Conservation (phyloP, 2,329 filamentous ascomycete species). For the Annulohypoxylon truncatum region DNA sequence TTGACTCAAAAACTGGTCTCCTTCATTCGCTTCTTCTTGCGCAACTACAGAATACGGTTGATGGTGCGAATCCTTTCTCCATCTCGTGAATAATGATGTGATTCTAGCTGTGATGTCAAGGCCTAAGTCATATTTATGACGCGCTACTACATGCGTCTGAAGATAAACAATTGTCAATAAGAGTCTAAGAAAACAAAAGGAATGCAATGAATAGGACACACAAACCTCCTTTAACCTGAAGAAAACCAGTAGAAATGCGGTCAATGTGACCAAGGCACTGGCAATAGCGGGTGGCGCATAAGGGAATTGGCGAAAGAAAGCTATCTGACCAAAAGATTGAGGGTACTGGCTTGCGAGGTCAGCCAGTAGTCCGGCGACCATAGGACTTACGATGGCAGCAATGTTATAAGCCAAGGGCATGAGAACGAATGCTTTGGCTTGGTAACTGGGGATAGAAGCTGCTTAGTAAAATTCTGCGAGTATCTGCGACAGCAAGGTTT, state of each 20-base stretch:
- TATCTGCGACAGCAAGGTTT: background rate
- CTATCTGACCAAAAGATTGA: background rate
- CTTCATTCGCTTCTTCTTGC: background rate
- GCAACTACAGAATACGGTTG: background rate
- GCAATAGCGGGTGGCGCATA: background rate
- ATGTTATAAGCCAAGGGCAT: background rate
- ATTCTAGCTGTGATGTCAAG: background rate
- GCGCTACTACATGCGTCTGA: background rate
- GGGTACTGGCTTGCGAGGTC: slow-evolving; percentile 1
- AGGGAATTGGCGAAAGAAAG: background rate
- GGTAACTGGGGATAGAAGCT: background rate
- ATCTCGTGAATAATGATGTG: background rate
- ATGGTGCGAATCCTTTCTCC: background rate
- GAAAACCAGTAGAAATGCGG: background rate
- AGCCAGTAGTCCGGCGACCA: background rate
- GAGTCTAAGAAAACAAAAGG: background rate
- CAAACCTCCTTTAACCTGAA: background rate
- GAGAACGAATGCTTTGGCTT: background rate
- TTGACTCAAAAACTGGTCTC: background rate
- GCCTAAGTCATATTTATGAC: background rate
- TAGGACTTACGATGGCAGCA: background rate
- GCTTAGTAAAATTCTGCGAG: background rate
- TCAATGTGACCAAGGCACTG: background rate
- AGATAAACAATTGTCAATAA: background rate
- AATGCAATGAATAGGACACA: background rate